These are phyloP conservation scores for Nigrospora oryzae DNA, from an alignment of 2,329 filamentous ascomycete genomes.

Conservation along the genomic window DNA sequence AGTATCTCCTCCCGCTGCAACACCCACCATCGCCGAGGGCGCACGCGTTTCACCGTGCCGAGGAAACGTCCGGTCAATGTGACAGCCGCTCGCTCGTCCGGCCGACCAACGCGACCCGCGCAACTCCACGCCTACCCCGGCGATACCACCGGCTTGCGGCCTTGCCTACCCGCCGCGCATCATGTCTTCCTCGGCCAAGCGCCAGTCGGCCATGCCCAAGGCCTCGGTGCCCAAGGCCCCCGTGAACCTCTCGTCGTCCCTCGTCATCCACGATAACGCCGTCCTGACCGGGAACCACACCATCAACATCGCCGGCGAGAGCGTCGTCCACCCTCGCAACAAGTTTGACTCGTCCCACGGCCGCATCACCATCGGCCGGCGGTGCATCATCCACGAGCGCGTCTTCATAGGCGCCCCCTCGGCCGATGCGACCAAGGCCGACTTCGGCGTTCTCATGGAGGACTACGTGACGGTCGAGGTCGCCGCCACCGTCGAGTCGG, in stretches of 20 bases:
- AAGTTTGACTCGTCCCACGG: slow-evolving; percentile 71
- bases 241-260: slow-evolving; percentile 50
- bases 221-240: slow-evolving; percentile 50
- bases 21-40: too few species aligned
- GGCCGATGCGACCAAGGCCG: slow-evolving; percentile 16
- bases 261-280: slow-evolving; percentile 55
- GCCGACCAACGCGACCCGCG: too few species aligned
- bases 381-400: slow-evolving; percentile 74
- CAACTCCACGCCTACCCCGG: too few species aligned
- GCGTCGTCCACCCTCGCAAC: slow-evolving; percentile 78
- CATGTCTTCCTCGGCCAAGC: slow-evolving; percentile 41
- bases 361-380: slow-evolving; percentile 71
- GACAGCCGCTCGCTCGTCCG: too few species aligned
- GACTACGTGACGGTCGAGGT: slow-evolving; percentile 57
- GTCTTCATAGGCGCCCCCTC: slow-evolving; percentile 43
- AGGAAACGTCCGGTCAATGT: too few species aligned
- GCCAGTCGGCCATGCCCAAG: slow-evolving; percentile 47
- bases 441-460: slow-evolving; percentile 44
- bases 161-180: background rate
- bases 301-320: slow-evolving; percentile 70
- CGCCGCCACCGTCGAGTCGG: slow-evolving; percentile 51
- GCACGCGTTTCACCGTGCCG: too few species aligned
- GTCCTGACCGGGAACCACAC: slow-evolving; percentile 63
- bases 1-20: too few species aligned
- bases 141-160: too few species aligned